Conservation (phyloP, 352 stramenopile genomes). For the Phytophthora megakarya region DNA sequence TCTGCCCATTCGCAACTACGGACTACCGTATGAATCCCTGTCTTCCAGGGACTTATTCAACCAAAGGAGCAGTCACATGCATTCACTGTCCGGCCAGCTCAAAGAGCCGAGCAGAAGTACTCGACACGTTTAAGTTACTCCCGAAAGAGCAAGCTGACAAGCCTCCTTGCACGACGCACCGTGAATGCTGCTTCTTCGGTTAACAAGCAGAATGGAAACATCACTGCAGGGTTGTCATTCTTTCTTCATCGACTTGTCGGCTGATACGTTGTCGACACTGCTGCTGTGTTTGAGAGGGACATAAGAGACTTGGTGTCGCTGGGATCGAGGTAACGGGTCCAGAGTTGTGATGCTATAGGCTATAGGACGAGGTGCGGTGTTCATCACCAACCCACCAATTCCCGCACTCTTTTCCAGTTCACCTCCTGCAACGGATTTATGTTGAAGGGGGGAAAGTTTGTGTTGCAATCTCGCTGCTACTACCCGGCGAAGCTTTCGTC, state of each 20-base stretch:
- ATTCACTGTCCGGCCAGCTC: conserved; percentile 46
- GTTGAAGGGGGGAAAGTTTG: conserved; percentile 35
- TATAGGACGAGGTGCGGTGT: conserved; percentile 38
- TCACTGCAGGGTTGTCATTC: neutral
- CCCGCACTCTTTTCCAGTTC: conserved; percentile 26
- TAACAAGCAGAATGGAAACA: no score
- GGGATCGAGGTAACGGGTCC: conserved; percentile 29
- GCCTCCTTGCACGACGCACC: conserved; percentile 39
- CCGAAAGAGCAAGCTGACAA: conserved; percentile 16
- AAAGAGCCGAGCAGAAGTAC: conserved; percentile 24
- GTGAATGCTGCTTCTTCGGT: conserved; percentile 59
- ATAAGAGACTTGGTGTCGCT: conserved; percentile 19
- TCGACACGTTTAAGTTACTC: conserved; percentile 31
- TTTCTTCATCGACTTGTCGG: neutral
- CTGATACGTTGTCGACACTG: conserved; percentile 4
- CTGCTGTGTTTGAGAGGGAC: conserved; percentile 2
- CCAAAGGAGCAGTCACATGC: conserved; percentile 45
- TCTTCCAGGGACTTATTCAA: conserved; percentile 48
- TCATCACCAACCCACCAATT: conserved; percentile 19
- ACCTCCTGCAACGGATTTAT: conserved; percentile 22
- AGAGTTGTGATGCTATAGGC: conserved; percentile 61
- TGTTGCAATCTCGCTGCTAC: conserved; percentile 30
- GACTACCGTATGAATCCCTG: conserved; percentile 54
- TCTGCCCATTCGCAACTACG: conserved; percentile 60
- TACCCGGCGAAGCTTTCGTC: conserved; percentile 30